phyloP scores from a whole-genome alignment of 2,329 filamentous ascomycete species.

The Cercospora zeae-maydis region DNA sequence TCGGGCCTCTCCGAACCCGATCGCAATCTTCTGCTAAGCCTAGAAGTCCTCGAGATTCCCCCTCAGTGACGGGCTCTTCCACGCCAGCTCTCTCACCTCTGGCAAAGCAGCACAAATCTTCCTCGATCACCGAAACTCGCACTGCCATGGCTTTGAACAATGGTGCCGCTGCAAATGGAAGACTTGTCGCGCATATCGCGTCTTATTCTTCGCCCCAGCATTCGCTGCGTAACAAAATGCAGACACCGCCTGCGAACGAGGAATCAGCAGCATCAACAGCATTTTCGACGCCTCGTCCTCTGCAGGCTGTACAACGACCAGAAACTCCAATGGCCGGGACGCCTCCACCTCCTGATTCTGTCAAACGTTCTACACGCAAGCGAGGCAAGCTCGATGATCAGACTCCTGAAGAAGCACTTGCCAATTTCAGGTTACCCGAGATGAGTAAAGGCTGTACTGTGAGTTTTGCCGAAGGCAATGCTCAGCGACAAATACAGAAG shows the following conservation, averaged over 20 bases:
- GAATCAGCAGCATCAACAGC: neutral
- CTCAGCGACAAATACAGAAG: slow-evolving; percentile 40
- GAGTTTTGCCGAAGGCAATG: slow-evolving; percentile 27
- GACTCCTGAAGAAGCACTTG: slow-evolving; percentile 14
- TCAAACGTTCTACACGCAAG: neutral
- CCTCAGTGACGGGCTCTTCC: neutral
- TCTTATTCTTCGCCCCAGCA: slow-evolving; percentile 10
- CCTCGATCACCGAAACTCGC: neutral
- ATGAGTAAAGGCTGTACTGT: slow-evolving; percentile 26
- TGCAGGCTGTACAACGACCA: neutral
- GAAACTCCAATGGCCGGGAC: neutral
- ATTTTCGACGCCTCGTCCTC: neutral
- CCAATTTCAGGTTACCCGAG: slow-evolving; percentile 24
- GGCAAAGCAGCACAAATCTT: neutral
- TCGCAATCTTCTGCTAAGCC: neutral
- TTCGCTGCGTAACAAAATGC: neutral
- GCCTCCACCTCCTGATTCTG: neutral
- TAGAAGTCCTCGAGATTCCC: neutral
- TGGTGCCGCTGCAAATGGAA: slow-evolving; percentile 12
- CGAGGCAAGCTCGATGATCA: slow-evolving; percentile 3
- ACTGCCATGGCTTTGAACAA: slow-evolving; percentile 13
- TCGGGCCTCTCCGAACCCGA: neutral
- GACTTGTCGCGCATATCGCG: slow-evolving; percentile 11
- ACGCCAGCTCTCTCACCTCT: neutral
- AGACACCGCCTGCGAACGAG: neutral